Evolutionary conservation across 257 asterid genomes (phyloP).

Genomic region (Sherardia arvensis): DNA sequence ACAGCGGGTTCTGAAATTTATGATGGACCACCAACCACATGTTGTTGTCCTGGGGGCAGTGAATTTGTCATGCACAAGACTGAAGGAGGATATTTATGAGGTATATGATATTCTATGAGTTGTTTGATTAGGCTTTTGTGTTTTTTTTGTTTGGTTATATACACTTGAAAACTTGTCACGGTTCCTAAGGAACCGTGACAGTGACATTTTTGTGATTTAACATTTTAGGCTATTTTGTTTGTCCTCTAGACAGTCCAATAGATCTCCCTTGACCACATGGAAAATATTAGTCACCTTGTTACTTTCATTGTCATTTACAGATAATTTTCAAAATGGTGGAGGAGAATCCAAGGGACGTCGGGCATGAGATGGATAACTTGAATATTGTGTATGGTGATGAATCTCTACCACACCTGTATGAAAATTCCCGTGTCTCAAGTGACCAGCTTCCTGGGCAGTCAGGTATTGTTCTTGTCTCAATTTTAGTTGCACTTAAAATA

Average conservation of each 20-base stretch:
- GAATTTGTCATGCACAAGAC: slow-evolving; percentile 76
- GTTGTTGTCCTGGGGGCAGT: slow-evolving; percentile 91
- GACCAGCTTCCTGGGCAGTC: slow-evolving; percentile 97
- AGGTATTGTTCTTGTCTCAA: slow-evolving; percentile 32
- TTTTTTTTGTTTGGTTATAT: not conserved
- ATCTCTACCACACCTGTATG: slow-evolving; percentile 89
- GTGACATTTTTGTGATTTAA: not conserved
- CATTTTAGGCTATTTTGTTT: too few species aligned
- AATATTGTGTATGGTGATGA: slow-evolving; percentile 89
- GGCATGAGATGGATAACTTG: slow-evolving; percentile 91
- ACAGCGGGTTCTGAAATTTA: slow-evolving; percentile 85
- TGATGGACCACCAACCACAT: slow-evolving; percentile 97
- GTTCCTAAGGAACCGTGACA: too few species aligned
- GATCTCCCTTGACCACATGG: not conserved
- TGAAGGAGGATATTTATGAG: slow-evolving; percentile 96
- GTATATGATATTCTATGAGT: slow-evolving; percentile 28
- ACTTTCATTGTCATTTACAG: slow-evolving; percentile 26
- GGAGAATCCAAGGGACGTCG: slow-evolving; percentile 96
- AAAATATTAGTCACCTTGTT: not conserved
- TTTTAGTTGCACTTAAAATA: not conserved
- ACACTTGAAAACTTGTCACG: not conserved
- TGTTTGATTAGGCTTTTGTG: not conserved
- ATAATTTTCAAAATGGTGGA: slow-evolving; percentile 97
- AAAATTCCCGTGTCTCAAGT: slow-evolving; percentile 76
- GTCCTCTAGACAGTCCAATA: not conserved